Percentiles rank a stretch among this genome's conserved stretches.
Conservation (phyloP, 768 basidiomycete genomes). For the Galerina marginata region DNA sequence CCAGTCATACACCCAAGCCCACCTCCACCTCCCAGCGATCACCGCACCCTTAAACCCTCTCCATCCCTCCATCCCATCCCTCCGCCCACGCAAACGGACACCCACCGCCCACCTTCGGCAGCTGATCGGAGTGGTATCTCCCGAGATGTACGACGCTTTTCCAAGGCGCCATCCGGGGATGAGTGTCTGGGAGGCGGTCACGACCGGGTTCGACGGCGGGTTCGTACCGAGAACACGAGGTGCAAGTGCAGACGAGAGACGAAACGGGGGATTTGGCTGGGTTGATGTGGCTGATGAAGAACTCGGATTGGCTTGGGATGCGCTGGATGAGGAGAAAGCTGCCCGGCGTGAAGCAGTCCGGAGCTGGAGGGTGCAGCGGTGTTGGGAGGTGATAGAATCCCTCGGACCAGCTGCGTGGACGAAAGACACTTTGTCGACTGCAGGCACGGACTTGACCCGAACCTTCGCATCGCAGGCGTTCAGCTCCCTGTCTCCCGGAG, state of each 20-base stretch:
- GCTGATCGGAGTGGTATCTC: slow-evolving; percentile 81
- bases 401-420: slow-evolving; percentile 59
- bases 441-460: neutral
- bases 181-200: slow-evolving; percentile 80
- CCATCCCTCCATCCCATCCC: slow-evolving; percentile 38
- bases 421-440: neutral
- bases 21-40: slow-evolving; percentile 37
- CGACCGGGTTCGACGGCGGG: slow-evolving; percentile 88
- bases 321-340: slow-evolving; percentile 16
- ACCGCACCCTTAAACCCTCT: slow-evolving; percentile 37
- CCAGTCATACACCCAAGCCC: slow-evolving; percentile 82
- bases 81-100: slow-evolving; percentile 62
- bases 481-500: slow-evolving; percentile 67
- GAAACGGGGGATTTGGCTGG: slow-evolving; percentile 52
- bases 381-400: slow-evolving; percentile 61
- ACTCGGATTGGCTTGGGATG: slow-evolving; percentile 21
- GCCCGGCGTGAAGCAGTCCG: slow-evolving; percentile 29
- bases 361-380: slow-evolving; percentile 42
- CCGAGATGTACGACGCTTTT: slow-evolving; percentile 91
- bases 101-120: slow-evolving; percentile 72
- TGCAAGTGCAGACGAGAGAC: slow-evolving; percentile 25
- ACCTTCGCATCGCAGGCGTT: slow-evolving; percentile 60
- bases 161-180: slow-evolving; percentile 68
- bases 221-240: slow-evolving; percentile 56
- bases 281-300: slow-evolving; percentile 39